Evolutionary conservation across 2,329 filamentous ascomycete genomes (phyloP).

Genomic region (Venturia pyrina): DNA sequence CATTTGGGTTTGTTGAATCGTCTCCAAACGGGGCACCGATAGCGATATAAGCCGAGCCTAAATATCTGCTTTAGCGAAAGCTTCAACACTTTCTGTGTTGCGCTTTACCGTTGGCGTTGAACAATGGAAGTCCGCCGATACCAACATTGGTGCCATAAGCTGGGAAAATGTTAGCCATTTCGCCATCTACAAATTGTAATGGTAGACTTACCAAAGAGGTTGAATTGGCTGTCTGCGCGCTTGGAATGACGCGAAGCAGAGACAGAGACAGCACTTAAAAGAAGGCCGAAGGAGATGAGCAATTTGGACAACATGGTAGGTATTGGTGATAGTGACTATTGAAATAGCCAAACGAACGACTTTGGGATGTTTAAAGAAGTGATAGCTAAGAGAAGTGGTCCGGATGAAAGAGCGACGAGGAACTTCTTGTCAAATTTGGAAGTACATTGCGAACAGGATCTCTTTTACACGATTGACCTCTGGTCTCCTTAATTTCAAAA

Average conservation of each 20-base stretch:
- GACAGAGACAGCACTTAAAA: not conserved
- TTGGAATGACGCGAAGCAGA: not conserved
- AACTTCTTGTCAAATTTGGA: not conserved
- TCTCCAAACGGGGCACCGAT: not conserved
- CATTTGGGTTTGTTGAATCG: not conserved
- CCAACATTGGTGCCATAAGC: conserved; percentile 1
- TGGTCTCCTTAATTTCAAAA: not conserved
- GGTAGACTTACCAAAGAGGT: not conserved
- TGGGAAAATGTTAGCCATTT: not conserved
- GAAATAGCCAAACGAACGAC: not conserved
- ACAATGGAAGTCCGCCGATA: conserved; percentile 2
- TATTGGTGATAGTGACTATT: too few relatives aligned
- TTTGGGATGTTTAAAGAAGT: not conserved
- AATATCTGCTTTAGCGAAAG: not conserved
- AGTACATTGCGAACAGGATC: not conserved
- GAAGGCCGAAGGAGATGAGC: not conserved
- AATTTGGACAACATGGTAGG: not conserved
- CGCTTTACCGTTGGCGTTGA: not conserved
- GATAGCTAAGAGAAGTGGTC: not conserved
- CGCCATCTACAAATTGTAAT: not conserved
- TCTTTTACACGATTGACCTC: not conserved
- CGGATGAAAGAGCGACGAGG: not conserved
- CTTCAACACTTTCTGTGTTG: not conserved
- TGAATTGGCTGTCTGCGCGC: not conserved
- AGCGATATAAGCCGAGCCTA: not conserved